Conservation (phyloP, 352 stramenopile genomes). For the Phytophthora syringae region DNA sequence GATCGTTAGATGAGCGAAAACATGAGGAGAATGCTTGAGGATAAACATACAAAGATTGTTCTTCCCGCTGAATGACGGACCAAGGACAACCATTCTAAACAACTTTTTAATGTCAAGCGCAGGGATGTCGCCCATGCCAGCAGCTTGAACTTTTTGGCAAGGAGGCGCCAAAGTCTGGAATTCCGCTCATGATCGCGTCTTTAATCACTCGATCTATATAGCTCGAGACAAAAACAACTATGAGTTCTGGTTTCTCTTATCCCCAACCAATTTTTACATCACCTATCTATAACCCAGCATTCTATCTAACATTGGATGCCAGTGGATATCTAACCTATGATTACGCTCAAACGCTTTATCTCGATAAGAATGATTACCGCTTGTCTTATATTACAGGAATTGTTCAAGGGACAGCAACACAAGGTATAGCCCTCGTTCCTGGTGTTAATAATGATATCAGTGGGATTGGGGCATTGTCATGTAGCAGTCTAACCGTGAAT, state of each 20-base stretch:
- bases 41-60: background rate
- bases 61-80: constrained; percentile 19
- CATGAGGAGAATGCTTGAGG: constrained; percentile 5
- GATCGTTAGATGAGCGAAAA: constrained; percentile 15
- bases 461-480: background rate
- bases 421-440: constrained; percentile 6
- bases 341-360: constrained; percentile 23
- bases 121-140: constrained; percentile 11
- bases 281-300: constrained; percentile 28
- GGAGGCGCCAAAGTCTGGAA: constrained; percentile 16
- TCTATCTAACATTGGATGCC: constrained; percentile 16
- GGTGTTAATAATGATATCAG: constrained; percentile 2
- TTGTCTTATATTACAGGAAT: constrained; percentile 13
- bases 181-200: constrained; percentile 14
- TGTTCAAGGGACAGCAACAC: background rate
- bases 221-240: constrained; percentile 21
- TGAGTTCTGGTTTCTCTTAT: constrained; percentile 27
- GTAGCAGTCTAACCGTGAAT: too few species aligned
- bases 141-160: constrained; percentile 23
- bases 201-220: constrained; percentile 24
- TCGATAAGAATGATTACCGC: constrained; percentile 19
- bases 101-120: constrained; percentile 23
- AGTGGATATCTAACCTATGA: constrained; percentile 18
- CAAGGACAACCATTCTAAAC: constrained; percentile 27
- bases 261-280: constrained; percentile 14